phyloP scores from a whole-genome alignment of 768 basidiomycete genomes.

The Phaeolepiota aurea region DNA sequence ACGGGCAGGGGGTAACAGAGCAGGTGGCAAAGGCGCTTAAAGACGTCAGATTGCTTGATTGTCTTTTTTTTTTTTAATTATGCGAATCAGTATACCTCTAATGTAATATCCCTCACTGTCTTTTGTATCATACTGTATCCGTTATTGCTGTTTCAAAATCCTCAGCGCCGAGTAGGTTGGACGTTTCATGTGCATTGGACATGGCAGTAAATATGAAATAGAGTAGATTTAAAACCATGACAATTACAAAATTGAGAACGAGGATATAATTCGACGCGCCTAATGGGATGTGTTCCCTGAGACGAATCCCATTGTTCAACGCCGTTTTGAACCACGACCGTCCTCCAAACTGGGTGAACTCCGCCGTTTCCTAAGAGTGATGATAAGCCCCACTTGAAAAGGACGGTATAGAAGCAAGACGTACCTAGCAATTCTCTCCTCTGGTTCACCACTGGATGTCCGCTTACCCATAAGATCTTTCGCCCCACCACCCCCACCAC shows the following conservation, averaged over 20 bases:
- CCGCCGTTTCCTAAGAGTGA: conserved; percentile 51
- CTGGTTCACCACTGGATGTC: conserved; percentile 59
- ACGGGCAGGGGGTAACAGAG: conserved; percentile 21
- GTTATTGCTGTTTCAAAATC: too few species aligned
- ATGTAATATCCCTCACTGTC: not conserved
- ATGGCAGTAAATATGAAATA: not conserved
- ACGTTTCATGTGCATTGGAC: too few species aligned
- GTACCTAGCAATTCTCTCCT: conserved; percentile 49
- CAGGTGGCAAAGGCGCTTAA: conserved; percentile 14
- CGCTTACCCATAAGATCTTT: conserved; percentile 34
- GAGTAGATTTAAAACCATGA: not conserved
- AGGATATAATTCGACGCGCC: not conserved
- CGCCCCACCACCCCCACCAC: conserved; percentile 36
- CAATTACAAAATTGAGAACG: not conserved
- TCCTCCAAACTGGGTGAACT: conserved; percentile 69
- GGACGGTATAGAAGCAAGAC: not conserved
- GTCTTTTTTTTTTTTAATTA: conserved; percentile 6
- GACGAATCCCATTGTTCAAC: too few species aligned
- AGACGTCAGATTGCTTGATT: too few species aligned
- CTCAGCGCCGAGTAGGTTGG: too few species aligned
- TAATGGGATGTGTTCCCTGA: too few species aligned
- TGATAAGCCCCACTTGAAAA: not conserved
- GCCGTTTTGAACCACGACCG: conserved; percentile 59
- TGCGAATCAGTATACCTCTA: not conserved
- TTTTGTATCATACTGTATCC: not conserved